Base-by-base conservation (phyloP, 371 early-diverging fungal species). In the Circinella umbellata region DNA sequence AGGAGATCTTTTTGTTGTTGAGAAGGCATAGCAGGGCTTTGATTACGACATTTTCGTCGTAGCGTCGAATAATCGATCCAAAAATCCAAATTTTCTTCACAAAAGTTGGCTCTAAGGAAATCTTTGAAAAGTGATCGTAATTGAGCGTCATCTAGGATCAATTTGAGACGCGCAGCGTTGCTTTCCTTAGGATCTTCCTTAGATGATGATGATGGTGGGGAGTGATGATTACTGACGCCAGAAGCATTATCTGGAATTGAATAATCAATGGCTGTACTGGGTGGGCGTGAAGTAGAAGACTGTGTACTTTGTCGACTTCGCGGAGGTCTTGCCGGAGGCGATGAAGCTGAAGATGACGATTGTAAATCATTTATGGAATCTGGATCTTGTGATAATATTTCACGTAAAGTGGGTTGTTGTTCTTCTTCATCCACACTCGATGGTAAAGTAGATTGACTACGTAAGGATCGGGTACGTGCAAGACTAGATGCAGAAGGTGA, bases 1-100 rank as follows among this genome's bases (percentile, higher is more conserved):
- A 91, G 51, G 17, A 91, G 59, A 51, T 79, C 80, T 20, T 80
- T 77, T 60, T 75, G 75, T 36, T 75, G 71, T 27, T 75, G 75
- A 15, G 75, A 71, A 6, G 75, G 75, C 69, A 75, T 61, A 0
- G 80, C 79, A 3, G 80, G 82, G 17, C 76, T 80, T 69, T 78
- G 77, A 20, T 70, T 76, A 15, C 80, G 73, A 54, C 67, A 76
- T 71, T 79, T 76, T 67, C 84, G 73, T 53, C 75, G 61, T 48
- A 86, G 36, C 34, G 82, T 75, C 59, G 65, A 76, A 64, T 82
- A 77, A 66, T 93, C 91, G 18, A 88, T 80, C 85, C 88, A 88
- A 62, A 92, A 93, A 49, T 88, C 83, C 39, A 91, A 74, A 63
- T 92, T 93, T 63, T 93, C 93, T 67, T 90, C 90, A 69, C 91